Base-by-base conservation (phyloP, 345 rosid genomes). In the Ailanthus altissimus region DNA sequence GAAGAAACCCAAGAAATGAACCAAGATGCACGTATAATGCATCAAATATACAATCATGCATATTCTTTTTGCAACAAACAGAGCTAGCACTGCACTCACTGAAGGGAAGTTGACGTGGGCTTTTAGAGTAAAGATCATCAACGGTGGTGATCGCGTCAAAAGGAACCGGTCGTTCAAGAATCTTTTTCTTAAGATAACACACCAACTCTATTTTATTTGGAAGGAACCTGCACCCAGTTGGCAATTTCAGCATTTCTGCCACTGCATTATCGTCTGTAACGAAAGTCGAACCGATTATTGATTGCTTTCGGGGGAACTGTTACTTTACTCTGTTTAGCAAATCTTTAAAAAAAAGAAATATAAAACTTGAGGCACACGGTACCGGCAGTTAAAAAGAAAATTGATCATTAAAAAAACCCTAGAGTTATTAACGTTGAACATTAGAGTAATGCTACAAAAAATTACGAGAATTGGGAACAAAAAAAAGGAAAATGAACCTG, bases 111-210 rank as follows among this genome's bases (percentile, higher is more conserved):
- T 64, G 47, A 20, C 6, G 2, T 18, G 68, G 68, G 26, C 47
- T 38, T 64, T 20, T 40, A 49, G 46, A 64, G 68, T 64, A 64
- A 15, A 42, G n/a, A n/a, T n/a, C 68, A 38, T 64, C 68, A 64
- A 40, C 7, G 7, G 15, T 64, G 3, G 16, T 14, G 2, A 64
- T 8, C 10, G 1, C 0, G 20, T 40, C 26, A 0, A 0, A 0
- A 6, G 47, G 6, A 40, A 40, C 25, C 7, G 14, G 6, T n/a
- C 5, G 5, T 38, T 49, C 49, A 64, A 64, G 49, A 38, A 64
- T 64, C 68, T 40, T 64, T 2, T 40, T 18, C 68, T 64, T 64
- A 7, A 11, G 26, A 49, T 38, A 25, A 23, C 12, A 59, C 63
- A 23, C 63, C 3, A 59, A 8, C 63, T 25, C 63, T 12, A 16